Evolutionary conservation across 2,329 filamentous ascomycete species (phyloP).

Genomic region (Cercospora sp.): DNA sequence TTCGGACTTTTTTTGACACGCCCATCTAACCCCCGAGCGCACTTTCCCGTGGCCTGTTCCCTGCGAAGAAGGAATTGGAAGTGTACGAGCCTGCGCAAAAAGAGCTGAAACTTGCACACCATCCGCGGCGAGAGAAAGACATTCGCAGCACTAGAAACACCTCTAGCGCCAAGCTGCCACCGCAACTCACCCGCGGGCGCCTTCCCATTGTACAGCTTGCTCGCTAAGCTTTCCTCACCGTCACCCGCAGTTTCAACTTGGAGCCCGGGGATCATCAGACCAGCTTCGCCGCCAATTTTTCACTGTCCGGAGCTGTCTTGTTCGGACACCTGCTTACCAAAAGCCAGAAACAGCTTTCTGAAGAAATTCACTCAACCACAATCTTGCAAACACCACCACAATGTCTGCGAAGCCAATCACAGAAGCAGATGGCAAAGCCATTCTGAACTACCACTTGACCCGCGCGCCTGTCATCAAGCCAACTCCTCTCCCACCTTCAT

Average conservation of each 20-base stretch:
- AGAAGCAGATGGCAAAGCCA: constrained; percentile 99
- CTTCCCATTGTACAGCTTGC: constrained; percentile 17
- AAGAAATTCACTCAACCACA: constrained; percentile 5
- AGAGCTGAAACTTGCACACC: neutral
- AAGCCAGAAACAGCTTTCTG: constrained; percentile 4
- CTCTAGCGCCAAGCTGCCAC: constrained; percentile 5
- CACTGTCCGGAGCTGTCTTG: neutral
- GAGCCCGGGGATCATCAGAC: neutral
- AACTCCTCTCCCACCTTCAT: constrained; percentile 78
- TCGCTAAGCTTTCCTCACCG: constrained; percentile 17
- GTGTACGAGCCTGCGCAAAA: neutral
- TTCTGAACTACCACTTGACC: constrained; percentile 99
- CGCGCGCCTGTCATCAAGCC: constrained; percentile 97
- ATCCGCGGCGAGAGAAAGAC: neutral
- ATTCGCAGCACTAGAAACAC: neutral
- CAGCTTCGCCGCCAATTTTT: neutral
- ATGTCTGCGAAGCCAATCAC: constrained; percentile 97
- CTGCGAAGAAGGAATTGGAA: neutral
- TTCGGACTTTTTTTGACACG: neutral
- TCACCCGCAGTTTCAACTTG: constrained; percentile 14
- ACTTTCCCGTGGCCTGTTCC: neutral
- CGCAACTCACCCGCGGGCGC: neutral
- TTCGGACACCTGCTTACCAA: constrained; percentile 29
- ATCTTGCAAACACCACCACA: constrained; percentile 39
- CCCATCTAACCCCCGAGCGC: neutral